Percentiles rank a stretch among this genome's conserved stretches.
These are phyloP conservation scores for Fusarium sp. DNA, from an alignment of 2,329 filamentous ascomycete species.

Conservation along the genomic window DNA sequence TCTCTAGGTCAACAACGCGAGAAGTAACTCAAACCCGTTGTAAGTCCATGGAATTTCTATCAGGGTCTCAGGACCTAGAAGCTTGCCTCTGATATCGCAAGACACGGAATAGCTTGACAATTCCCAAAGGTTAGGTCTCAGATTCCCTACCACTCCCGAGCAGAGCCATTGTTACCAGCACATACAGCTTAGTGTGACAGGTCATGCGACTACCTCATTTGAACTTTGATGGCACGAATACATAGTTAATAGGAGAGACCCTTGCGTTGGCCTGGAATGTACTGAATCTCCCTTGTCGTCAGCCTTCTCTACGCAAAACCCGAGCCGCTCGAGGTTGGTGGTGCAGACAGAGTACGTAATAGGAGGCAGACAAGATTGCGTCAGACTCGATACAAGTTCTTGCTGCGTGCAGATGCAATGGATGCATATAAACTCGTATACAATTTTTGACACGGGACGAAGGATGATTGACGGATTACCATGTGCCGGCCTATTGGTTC, in stretches of 20 bases:
- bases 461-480: neutral
- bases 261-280: conserved; percentile 17
- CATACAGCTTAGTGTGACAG: neutral
- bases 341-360: conserved; percentile 1
- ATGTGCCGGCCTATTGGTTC: neutral
- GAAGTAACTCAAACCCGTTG: no score
- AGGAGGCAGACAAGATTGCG: neutral
- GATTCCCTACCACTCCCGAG: no score
- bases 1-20: no score
- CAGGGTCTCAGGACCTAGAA: no score
- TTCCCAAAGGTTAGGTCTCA: no score
- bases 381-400: neutral
- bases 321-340: neutral
- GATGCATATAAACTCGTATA: conserved; percentile 8
- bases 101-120: no score
- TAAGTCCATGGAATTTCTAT: no score
- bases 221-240: neutral
- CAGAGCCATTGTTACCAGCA: neutral
- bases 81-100: no score
- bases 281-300: conserved; percentile 8
- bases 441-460: neutral
- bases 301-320: neutral
- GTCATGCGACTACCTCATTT: neutral
- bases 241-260: neutral
- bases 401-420: neutral